Evolutionary conservation across 2,329 filamentous ascomycete species (phyloP), one percentile per base, ranked within the genome.

Genomic region (Tolypocladium pustulatum): DNA sequence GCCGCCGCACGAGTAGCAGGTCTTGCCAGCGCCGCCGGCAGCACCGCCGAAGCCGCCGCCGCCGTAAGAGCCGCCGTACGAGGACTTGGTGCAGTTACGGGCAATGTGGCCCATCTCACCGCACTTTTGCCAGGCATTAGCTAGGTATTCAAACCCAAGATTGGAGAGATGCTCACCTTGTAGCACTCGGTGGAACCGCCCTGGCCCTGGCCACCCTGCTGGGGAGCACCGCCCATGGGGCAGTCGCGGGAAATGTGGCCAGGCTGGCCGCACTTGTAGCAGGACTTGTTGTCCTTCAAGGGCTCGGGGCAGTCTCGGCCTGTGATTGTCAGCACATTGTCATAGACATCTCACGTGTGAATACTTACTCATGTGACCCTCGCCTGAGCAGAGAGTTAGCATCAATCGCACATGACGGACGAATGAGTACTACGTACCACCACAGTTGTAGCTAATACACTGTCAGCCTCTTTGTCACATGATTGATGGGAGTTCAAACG

Each of bases 1-100:
- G 65, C 94, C 94, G 68, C 94, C 94, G 79, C 94, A 97, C 52
- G 91, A 96, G 83, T 97, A 99, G 87, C 94, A 97, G 68, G 91
- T 97, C 81, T 93, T 91, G 70, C 85, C 81, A 61, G 81, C 80
- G 60, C 77, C 75, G 61, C 76, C 76, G 53, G 75, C 74, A 58
- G 76, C 74, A 65, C 77, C 76, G 65, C 61, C 62, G 55, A 57
- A 62, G 25, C 55, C 59, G 61, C 78, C 76, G 68, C 78, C 80
- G 69, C 69, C 32, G 32, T 34, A 34, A 34, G 32, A 75, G 68
- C 78, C 80, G 69, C 70, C 71, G 65, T 69, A 69, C 64, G 69
- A 72, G 64, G 81, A 81, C 77, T 90, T 84, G 69, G 83, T 80
- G 85, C 90, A 94, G 83, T 91, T 91, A 68, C 89, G 91, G 67